These are phyloP conservation scores for Colletotrichum chrysophilum DNA, from an alignment of 2,329 filamentous ascomycete genomes.

Conservation along the genomic window DNA sequence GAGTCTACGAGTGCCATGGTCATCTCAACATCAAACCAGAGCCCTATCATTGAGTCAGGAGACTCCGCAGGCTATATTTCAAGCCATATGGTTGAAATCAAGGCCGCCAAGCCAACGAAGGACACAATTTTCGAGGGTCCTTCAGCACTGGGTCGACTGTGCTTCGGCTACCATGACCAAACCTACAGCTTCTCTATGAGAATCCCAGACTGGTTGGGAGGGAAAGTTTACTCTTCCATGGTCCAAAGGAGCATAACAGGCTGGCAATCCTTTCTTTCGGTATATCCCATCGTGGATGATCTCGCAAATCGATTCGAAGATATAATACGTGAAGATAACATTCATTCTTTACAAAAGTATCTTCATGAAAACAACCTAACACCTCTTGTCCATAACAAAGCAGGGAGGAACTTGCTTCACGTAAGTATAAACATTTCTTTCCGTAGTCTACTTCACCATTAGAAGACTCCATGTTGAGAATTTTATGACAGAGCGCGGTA, in stretches of 20 bases:
- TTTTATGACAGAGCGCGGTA: no score
- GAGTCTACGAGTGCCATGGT: rapidly evolving
- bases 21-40: rapidly evolving
- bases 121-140: rapidly evolving
- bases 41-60: rapidly evolving
- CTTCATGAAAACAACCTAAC: not conserved
- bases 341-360: rapidly evolving
- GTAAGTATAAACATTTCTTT: no score
- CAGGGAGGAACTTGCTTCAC: no score
- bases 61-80: rapidly evolving
- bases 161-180: rapidly evolving
- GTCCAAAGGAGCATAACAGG: not conserved
- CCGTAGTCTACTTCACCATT: no score
- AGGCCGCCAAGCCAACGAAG: rapidly evolving
- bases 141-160: rapidly evolving
- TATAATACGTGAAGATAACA: rapidly evolving
- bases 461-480: no score
- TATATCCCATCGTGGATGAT: not conserved
- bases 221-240: not conserved
- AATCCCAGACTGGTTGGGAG: not conserved
- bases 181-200: not conserved
- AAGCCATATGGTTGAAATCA: rapidly evolving
- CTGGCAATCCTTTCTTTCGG: not conserved
- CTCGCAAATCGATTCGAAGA: no score
- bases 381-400: rapidly evolving